phyloP scores from a whole-genome alignment of 176 grass and related monocot genomes.

The Pharus latifolius region DNA sequence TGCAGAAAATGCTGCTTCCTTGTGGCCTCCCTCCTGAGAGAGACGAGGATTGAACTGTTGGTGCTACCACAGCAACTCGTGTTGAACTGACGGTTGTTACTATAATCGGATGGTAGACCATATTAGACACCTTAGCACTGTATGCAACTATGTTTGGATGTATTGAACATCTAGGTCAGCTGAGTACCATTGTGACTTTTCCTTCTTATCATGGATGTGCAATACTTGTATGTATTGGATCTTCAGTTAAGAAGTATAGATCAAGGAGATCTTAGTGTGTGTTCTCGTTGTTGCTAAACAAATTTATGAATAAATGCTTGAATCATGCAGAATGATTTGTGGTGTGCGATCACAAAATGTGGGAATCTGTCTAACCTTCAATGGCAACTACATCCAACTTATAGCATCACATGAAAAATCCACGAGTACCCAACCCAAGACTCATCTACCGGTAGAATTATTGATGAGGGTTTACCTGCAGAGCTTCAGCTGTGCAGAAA shows the following conservation, averaged over 20 bases:
- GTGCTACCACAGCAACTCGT: neutral
- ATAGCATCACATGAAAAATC: too few relatives aligned
- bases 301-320: too few relatives aligned
- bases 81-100: neutral
- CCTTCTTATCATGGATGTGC: neutral
- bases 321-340: too few relatives aligned
- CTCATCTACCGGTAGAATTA: too few relatives aligned
- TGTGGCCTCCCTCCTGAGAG: conserved; percentile 65
- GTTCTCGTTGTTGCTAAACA: too few relatives aligned
- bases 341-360: too few relatives aligned
- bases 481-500: too few relatives aligned
- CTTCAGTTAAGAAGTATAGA: neutral
- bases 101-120: neutral
- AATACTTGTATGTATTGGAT: neutral
- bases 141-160: neutral
- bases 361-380: too few relatives aligned
- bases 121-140: neutral
- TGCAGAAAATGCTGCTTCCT: conserved; percentile 83
- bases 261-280: too few relatives aligned
- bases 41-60: conserved; percentile 52
- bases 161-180: neutral
- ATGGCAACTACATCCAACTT: too few relatives aligned
- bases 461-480: too few relatives aligned
- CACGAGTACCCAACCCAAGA: too few relatives aligned
- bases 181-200: neutral